Conservation (phyloP, 495 filamentous ascomycete genomes). For the Tirmania nivea region DNA sequence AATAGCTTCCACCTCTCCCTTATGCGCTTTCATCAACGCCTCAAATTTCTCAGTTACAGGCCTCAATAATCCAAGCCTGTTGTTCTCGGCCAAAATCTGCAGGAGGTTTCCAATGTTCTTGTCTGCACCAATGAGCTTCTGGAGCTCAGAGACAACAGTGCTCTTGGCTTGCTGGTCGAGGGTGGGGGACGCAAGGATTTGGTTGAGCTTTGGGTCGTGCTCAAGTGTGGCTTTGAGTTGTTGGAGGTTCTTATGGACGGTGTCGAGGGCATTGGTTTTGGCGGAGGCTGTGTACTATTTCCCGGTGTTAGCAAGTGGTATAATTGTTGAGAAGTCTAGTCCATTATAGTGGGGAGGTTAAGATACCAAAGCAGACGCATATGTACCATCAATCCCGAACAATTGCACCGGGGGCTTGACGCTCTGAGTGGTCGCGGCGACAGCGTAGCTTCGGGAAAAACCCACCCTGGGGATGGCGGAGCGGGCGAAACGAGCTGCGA, state of each 20-base stretch:
- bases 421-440: constrained; percentile 16
- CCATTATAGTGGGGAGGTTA: neutral
- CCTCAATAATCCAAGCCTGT: constrained; percentile 64
- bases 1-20: constrained; percentile 77
- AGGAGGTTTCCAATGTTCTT: constrained; percentile 90
- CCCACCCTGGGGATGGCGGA: neutral
- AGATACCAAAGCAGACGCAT: constrained; percentile 90
- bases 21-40: constrained; percentile 65
- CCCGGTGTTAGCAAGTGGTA: constrained; percentile 1
- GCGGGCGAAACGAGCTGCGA: neutral
- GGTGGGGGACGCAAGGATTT: constrained; percentile 60
- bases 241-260: constrained; percentile 51
- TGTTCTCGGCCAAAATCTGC: constrained; percentile 75
- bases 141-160: constrained; percentile 59
- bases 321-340: neutral
- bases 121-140: constrained; percentile 50
- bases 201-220: constrained; percentile 55
- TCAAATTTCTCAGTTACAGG: constrained; percentile 72
- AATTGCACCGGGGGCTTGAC: constrained; percentile 71
- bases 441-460: neutral
- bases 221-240: constrained; percentile 47
- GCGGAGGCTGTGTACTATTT: constrained; percentile 83
- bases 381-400: constrained; percentile 92
- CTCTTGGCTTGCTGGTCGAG: constrained; percentile 57
- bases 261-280: constrained; percentile 67